These are phyloP conservation scores for Dipodascus geniculatus DNA, from an alignment of 805 yeast genomes.

Conservation along the genomic window DNA sequence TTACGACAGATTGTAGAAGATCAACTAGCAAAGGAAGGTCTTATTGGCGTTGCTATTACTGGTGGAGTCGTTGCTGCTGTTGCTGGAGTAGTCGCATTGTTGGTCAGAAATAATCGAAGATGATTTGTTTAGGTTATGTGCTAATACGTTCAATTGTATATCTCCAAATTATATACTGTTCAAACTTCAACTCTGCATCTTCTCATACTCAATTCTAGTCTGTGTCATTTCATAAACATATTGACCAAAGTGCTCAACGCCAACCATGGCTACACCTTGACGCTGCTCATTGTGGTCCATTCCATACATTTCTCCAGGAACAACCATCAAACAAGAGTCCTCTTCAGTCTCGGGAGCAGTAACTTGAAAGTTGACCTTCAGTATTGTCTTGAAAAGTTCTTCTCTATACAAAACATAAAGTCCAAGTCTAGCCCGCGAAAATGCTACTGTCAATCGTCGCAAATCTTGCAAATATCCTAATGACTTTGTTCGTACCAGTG, in stretches of 20 bases:
- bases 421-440: conserved; percentile 26
- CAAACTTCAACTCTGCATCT: background rate
- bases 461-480: conserved; percentile 19
- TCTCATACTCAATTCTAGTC: conserved; percentile 13
- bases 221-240: conserved; percentile 26
- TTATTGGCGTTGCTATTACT: conserved; percentile 77
- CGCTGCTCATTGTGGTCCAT: conserved; percentile 4
- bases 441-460: conserved; percentile 18
- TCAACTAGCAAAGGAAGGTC: conserved; percentile 74
- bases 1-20: conserved; percentile 72
- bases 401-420: conserved; percentile 24
- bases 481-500: conserved; percentile 26
- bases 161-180: too few species aligned
- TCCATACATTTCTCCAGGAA: conserved; percentile 24
- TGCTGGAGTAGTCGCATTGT: conserved; percentile 41
- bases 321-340: conserved; percentile 14
- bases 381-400: conserved; percentile 9
- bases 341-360: conserved; percentile 3
- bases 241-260: conserved; percentile 22
- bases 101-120: conserved; percentile 19
- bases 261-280: conserved; percentile 19
- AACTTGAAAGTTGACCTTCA: conserved; percentile 10
- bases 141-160: background rate
- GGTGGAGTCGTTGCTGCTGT: conserved; percentile 82
- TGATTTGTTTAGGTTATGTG: background rate